Evolutionary conservation across 2,329 filamentous ascomycete genomes (phyloP).

Genomic region (Nothomitra cinnamomea): DNA sequence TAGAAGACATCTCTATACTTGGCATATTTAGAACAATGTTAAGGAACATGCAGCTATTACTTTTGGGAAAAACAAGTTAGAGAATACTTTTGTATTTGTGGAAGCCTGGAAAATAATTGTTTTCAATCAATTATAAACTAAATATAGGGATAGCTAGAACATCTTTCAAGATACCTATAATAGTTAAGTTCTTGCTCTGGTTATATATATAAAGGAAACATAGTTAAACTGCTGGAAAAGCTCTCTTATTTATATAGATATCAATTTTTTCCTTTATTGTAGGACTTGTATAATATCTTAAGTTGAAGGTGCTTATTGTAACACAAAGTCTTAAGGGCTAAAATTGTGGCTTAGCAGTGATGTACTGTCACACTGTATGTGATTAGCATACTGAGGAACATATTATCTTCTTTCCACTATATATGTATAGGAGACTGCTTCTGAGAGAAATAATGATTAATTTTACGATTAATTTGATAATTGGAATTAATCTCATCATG

Average conservation of each 20-base stretch:
- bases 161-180: background rate
- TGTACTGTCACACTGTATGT: too few species aligned
- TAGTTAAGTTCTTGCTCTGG: background rate
- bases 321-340: too few species aligned
- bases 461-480: too few species aligned
- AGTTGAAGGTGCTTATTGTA: background rate
- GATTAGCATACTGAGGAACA: too few species aligned
- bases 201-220: too few species aligned
- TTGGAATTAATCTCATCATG: too few species aligned
- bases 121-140: background rate
- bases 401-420: too few species aligned
- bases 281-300: background rate
- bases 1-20: background rate
- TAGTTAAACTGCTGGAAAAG: too few species aligned
- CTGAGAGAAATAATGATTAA: too few species aligned
- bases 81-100: background rate
- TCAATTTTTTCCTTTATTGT: background rate
- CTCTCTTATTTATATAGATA: too few species aligned
- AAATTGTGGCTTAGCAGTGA: too few species aligned
- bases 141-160: background rate
- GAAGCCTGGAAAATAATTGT: background rate
- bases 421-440: too few species aligned
- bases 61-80: background rate
- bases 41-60: background rate
- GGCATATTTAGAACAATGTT: constrained; percentile 1